These are phyloP conservation scores for Zychaea mexicana DNA, from an alignment of 371 early-diverging fungal species.

Conservation along the genomic window DNA sequence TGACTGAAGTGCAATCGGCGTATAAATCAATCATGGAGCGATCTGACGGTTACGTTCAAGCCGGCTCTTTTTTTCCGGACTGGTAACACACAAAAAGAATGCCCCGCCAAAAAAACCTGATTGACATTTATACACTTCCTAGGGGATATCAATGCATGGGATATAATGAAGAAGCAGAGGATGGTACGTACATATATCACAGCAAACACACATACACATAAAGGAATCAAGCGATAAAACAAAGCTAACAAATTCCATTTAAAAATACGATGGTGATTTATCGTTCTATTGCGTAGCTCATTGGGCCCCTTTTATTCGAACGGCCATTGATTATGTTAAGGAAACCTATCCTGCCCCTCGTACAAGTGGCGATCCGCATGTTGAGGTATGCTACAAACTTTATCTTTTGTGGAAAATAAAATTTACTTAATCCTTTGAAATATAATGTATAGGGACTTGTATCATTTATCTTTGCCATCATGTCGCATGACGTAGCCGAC, in stretches of 20 bases:
- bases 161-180: conserved; percentile 50
- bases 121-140: not conserved
- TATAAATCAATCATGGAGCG: conserved; percentile 44
- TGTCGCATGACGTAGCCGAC: conserved; percentile 85
- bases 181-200: conserved; percentile 30
- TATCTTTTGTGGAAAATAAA: no score
- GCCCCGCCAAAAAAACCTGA: no score
- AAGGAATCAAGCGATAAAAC: no score
- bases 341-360: conserved; percentile 29
- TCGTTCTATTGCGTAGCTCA: conserved; percentile 62
- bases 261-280: no score
- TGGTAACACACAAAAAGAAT: conserved; percentile 68
- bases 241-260: no score
- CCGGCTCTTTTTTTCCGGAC: conserved; percentile 88
- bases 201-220: not conserved
- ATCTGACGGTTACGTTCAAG: conserved; percentile 62
- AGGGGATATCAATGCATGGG: conserved; percentile 65
- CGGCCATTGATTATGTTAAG: conserved; percentile 63
- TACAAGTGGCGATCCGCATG: conserved; percentile 22
- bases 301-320: conserved; percentile 82
- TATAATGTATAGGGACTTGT: conserved; percentile 65
- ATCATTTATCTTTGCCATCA: conserved; percentile 79
- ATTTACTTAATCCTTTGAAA: no score
- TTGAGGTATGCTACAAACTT: conserved; percentile 22
- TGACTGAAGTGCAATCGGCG: conserved; percentile 6